Conservation (phyloP, 805 yeast genomes). For the Jamesozyma jinghongensis region DNA sequence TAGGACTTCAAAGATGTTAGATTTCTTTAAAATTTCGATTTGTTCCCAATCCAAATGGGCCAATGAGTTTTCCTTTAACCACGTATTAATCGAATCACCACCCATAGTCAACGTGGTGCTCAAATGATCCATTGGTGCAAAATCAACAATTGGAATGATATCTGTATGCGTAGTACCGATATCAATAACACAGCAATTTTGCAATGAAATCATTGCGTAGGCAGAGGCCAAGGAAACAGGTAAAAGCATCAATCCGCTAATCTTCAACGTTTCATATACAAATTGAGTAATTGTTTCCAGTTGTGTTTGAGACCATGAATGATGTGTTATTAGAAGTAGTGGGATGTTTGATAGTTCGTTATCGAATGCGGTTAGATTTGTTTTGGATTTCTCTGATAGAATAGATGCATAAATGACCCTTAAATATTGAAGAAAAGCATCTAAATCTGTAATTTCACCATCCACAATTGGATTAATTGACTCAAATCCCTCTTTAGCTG, state of each 20-base stretch:
- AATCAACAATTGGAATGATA: conserved; percentile 71
- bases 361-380: conserved; percentile 21
- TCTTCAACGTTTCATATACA: conserved; percentile 61
- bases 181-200: conserved; percentile 68
- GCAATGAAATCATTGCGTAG: conserved; percentile 60
- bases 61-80: conserved; percentile 38
- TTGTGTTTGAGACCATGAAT: conserved; percentile 59
- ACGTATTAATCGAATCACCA: conserved; percentile 52
- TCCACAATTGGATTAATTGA: conserved; percentile 54
- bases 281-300: conserved; percentile 66
- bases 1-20: conserved; percentile 71
- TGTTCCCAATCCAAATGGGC: conserved; percentile 51
- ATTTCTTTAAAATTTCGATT: conserved; percentile 64
- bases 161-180: conserved; percentile 71
- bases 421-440: conserved; percentile 57
- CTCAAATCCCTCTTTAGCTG: conserved; percentile 28
- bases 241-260: conserved; percentile 62
- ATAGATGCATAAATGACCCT: conserved; percentile 42
- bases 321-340: conserved; percentile 54
- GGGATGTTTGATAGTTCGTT: conserved; percentile 45
- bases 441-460: conserved; percentile 57
- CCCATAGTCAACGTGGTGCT: conserved; percentile 46
- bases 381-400: conserved; percentile 17
- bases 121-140: conserved; percentile 51
- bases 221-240: conserved; percentile 62